Base-by-base conservation (phyloP, 345 rosid genomes). In the Syzygium aromaticum region DNA sequence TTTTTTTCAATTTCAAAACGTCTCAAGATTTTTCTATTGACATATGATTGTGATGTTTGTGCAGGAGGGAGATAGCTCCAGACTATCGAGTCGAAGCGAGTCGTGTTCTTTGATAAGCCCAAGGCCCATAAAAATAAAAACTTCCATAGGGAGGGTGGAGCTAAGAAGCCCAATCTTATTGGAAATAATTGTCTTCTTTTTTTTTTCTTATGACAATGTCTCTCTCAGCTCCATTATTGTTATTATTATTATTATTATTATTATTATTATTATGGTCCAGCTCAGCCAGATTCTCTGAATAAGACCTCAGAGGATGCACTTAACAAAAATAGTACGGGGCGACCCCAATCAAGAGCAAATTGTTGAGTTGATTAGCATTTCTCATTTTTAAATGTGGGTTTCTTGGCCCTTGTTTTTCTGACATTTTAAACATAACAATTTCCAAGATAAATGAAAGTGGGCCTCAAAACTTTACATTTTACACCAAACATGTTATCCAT, bases 1-100 rank as follows among this genome's bases (percentile, higher is more conserved):
- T 8, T 61, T 61, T 0, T 1, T 0, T 16, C 8, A 33, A 11
- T 61, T 61, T 61, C 19, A 14, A 61, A 0, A n/a, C 8, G 38
- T 61, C 73, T n/a, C 9, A 1, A 14, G n/a, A 0, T 13, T 8
- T 61, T 61, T n/a, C 73, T 8, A 61, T n/a, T n/a, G 38, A 61
- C 19, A 0, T 6, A 9, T n/a, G 73, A 61, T 61, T 6, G 19
- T 30, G 19, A n/a, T 12, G 9, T 61, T n/a, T 61, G 73, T 6
- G 38, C 33, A n/a, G 73, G 19, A n/a, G 7, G 1, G 2, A 61
- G 33, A 61, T 61, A 28, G 73, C 73, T 61, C 33, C 73, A 61
- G 73, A n/a, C 10, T n/a, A 30, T 61, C 14, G 38, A 61, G 73
- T n/a, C 19, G 73, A 61, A 61, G 73, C 73, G 73, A 61, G 73